Evolutionary conservation across 2,329 filamentous ascomycete genomes (phyloP).

Genomic region (Monosporascus sp.): DNA sequence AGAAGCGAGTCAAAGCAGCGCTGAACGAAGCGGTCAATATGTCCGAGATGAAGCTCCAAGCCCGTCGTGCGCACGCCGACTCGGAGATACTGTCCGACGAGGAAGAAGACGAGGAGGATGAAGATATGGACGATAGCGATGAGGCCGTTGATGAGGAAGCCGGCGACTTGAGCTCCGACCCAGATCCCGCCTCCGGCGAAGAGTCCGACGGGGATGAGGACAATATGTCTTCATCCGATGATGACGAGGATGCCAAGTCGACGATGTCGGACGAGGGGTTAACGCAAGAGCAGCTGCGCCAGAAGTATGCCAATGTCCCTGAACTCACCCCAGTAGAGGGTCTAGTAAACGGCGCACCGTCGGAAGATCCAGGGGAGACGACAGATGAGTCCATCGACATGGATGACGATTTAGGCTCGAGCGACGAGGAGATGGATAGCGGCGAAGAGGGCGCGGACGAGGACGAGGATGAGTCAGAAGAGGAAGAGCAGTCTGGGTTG

Average conservation of each 20-base stretch:
- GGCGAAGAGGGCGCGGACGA: constrained; percentile 39
- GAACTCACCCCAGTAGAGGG: constrained; percentile 31
- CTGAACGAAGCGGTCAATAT: constrained; percentile 69
- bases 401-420: constrained; percentile 61
- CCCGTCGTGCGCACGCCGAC: constrained; percentile 49
- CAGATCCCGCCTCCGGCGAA: constrained; percentile 31
- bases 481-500: constrained; percentile 40
- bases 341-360: constrained; percentile 8
- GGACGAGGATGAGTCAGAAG: constrained; percentile 41
- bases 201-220: constrained; percentile 41
- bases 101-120: constrained; percentile 29
- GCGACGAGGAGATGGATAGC: constrained; percentile 43
- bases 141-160: constrained; percentile 45
- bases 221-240: constrained; percentile 60
- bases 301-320: constrained; percentile 65
- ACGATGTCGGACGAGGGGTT: constrained; percentile 57
- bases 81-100: constrained; percentile 44
- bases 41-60: constrained; percentile 64
- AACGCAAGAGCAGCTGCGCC: constrained; percentile 62
- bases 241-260: constrained; percentile 52
- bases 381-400: constrained; percentile 64
- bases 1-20: constrained; percentile 60
- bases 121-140: constrained; percentile 40
- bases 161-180: constrained; percentile 37
- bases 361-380: constrained; percentile 41